Conservation (phyloP, 805 yeast species). For the Sugiyamaella lignohabitans region DNA sequence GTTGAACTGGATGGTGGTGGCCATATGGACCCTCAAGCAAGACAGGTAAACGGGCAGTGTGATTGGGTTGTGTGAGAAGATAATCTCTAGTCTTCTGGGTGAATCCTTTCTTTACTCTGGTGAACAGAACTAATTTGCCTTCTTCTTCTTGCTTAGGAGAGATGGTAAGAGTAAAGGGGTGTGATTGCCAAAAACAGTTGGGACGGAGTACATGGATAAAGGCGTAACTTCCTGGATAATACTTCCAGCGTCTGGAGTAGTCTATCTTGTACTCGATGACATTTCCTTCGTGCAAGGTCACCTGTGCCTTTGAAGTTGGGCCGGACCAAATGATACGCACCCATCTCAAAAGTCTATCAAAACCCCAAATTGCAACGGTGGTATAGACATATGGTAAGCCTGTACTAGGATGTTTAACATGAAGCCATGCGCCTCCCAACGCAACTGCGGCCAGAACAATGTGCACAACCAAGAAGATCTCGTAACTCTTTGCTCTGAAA, state of each 20-base stretch:
- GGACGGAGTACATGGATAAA: slow-evolving; percentile 52
- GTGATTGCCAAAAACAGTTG: slow-evolving; percentile 58
- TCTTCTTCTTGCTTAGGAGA: slow-evolving; percentile 13
- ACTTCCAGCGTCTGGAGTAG: slow-evolving; percentile 42
- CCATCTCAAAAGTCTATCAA: slow-evolving; percentile 56
- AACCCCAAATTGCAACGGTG: slow-evolving; percentile 59
- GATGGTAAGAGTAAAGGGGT: slow-evolving; percentile 52
- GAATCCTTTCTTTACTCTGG: slow-evolving; percentile 16
- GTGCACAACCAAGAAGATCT: slow-evolving; percentile 51
- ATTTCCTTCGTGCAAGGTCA: slow-evolving; percentile 16
- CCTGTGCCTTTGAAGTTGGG: slow-evolving; percentile 26
- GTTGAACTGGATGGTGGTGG: slow-evolving; percentile 41
- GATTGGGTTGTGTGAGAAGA: slow-evolving; percentile 6
- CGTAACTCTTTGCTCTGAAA: slow-evolving; percentile 51
- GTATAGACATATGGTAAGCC: slow-evolving; percentile 47
- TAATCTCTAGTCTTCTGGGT: slow-evolving; percentile 14
- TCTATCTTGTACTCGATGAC: slow-evolving; percentile 24
- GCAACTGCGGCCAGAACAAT: slow-evolving; percentile 48
- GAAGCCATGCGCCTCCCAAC: slow-evolving; percentile 52
- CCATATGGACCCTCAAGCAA: slow-evolving; percentile 72
- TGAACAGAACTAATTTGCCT: slow-evolving; percentile 14
- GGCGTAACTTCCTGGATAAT: slow-evolving; percentile 50
- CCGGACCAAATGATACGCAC: slow-evolving; percentile 55
- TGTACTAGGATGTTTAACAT: slow-evolving; percentile 36
- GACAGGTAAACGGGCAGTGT: slow-evolving; percentile 16